Evolutionary conservation across 169 alveolate genomes (phyloP).

Genomic region (Babesia bigemina): DNA sequence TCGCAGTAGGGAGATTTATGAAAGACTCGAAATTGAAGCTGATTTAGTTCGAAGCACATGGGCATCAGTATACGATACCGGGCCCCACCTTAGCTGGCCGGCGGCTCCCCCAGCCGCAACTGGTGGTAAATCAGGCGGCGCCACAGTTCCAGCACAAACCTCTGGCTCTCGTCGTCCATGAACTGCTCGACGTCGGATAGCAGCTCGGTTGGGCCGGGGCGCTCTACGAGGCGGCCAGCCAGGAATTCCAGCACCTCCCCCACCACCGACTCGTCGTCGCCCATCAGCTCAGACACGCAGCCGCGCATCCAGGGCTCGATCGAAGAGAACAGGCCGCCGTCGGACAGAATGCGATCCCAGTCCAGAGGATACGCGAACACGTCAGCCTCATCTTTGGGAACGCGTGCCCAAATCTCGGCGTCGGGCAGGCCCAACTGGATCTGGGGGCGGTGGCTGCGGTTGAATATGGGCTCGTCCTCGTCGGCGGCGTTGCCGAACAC

Average conservation of each 20-base stretch:
- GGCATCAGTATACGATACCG: background rate
- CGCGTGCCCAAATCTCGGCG: conserved; percentile 53
- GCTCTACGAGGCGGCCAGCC: conserved; percentile 70
- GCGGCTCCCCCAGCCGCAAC: background rate
- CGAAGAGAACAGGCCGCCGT: conserved; percentile 56
- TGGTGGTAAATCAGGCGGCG: conserved; percentile 76
- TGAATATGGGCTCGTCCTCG: conserved; percentile 60
- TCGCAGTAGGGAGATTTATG: no score
- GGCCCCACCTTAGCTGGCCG: background rate
- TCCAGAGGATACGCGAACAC: conserved; percentile 71
- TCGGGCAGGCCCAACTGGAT: conserved; percentile 32
- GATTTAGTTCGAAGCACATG: no score
- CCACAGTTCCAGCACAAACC: conserved; percentile 80
- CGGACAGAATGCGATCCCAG: conserved; percentile 70
- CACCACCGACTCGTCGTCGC: conserved; percentile 79
- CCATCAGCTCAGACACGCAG: conserved; percentile 81
- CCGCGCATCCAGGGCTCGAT: conserved; percentile 81
- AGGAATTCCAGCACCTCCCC: conserved; percentile 75
- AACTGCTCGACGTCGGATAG: conserved; percentile 79
- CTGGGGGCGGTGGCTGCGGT: conserved; percentile 38
- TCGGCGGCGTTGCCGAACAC: conserved; percentile 45
- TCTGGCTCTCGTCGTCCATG: conserved; percentile 81
- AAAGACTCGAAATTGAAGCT: no score
- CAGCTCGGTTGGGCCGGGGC: conserved; percentile 74
- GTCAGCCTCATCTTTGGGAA: conserved; percentile 49